Conservation (phyloP, 257 asterid genomes). For the Lycium ferocissimum region DNA sequence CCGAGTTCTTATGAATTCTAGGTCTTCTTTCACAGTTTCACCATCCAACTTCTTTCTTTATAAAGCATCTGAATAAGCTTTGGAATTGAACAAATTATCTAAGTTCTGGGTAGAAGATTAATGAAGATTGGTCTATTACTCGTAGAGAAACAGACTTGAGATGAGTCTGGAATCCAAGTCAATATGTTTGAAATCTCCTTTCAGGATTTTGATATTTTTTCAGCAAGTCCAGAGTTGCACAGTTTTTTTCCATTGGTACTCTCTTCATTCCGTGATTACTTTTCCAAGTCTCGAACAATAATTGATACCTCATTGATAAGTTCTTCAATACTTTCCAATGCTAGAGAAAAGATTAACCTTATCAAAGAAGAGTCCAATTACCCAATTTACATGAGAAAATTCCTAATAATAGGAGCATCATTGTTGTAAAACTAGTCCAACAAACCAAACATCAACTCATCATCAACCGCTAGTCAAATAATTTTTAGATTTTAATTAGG, state of each 20-base stretch:
- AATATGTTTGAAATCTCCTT: neutral
- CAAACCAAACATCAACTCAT: constrained; percentile 2
- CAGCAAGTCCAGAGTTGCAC: neutral
- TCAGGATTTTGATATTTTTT: neutral
- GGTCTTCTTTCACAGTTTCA: neutral
- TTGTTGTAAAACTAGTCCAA: neutral
- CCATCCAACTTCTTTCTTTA: neutral
- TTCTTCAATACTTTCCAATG: constrained; percentile 5
- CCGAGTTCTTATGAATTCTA: neutral
- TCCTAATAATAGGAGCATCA: neutral
- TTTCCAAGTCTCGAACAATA: neutral
- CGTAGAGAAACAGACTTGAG: neutral
- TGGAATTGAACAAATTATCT: neutral
- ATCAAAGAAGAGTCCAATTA: neutral
- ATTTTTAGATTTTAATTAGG: neutral
- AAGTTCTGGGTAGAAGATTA: neutral
- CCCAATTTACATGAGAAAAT: neutral
- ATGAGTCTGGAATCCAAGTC: neutral
- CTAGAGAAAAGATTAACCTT: neutral
- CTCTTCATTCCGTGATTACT: neutral
- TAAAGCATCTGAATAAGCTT: neutral
- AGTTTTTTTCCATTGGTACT: neutral
- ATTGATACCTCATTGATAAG: neutral
- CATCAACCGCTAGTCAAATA: neutral
- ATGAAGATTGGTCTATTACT: neutral